Evolutionary conservation across 257 asterid species (phyloP), one percentile per base, ranked within the genome.

Genomic region (Lycium ferocissimum): DNA sequence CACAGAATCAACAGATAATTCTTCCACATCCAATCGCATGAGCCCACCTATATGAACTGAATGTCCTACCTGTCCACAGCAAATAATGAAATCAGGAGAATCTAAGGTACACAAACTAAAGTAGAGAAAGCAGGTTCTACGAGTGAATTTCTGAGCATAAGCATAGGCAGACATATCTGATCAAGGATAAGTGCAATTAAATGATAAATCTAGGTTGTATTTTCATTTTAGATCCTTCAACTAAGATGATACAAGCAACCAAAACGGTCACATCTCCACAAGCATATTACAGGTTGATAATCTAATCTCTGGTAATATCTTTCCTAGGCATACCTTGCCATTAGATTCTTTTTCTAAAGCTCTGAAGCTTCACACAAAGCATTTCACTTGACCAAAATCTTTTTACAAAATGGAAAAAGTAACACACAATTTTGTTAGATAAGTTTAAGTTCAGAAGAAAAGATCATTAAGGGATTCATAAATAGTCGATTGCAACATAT

Each of bases 21-120:
- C 94, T 88, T 95, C 97, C 12, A 96, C 66, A 73, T 96, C 99
- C 84, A 96, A 83, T 90, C 99, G 88, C 86, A 93, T 75, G 12
- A 96, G 91, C 69, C 98, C 97, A 84, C 95, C 98, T 85, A 94
- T 89, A 90, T 94, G 99, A 90, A 94, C 88, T 17, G 98, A 90
- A 87, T 94, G 81, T 35, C 97, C 98, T 57, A 85, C 95, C 98
- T 93, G 89, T 80, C 86, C 86, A 79, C 85, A 87, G 62, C 84
- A 87, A 51, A 85, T 18, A 81, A 73, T 66, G 81, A 67, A 84
- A 62, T 59, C 26, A 11, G 67, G 45, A 66, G 59, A 61, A 58
- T 57, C 62, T 1, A 4, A 78, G 75, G 69, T 66, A 13, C 15
- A 61, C 26, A 79, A 67, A 59, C 11, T 20, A 26, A 62, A 40